A percentile compares a stretch with the other conserved stretches of the same genome.
phyloP scores from a whole-genome alignment of 2,329 filamentous ascomycete genomes.

The Mycosphaerelloides madeirae region DNA sequence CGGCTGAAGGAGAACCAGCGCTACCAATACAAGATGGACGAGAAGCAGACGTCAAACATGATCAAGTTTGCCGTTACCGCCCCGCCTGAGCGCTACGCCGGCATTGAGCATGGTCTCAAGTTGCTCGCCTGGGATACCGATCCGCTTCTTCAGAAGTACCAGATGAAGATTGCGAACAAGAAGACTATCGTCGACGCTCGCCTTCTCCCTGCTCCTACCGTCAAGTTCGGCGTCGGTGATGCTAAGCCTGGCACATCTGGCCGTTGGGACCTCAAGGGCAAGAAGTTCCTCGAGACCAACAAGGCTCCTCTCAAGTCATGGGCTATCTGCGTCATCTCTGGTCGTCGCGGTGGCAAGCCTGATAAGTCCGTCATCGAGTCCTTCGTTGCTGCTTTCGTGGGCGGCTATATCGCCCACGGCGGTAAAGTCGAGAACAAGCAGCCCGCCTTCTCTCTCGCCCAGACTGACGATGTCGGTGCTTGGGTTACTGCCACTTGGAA shows the following conservation, averaged over 20 bases:
- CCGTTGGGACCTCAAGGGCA: conserved; percentile 81
- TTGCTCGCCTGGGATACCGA: conserved; percentile 67
- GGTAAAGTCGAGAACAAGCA: conserved; percentile 48
- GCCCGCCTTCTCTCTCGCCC: conserved; percentile 41
- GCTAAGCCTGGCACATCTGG: conserved; percentile 62
- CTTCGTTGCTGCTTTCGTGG: conserved; percentile 58
- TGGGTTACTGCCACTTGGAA: conserved; percentile 47
- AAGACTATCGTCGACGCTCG: conserved; percentile 64
- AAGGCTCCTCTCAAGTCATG: conserved; percentile 57
- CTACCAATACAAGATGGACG: conserved; percentile 55
- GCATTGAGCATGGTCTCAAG: conserved; percentile 64
- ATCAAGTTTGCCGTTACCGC: conserved; percentile 87
- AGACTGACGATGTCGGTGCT: conserved; percentile 24
- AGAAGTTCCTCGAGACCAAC: conserved; percentile 69
- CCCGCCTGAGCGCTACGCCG: conserved; percentile 61
- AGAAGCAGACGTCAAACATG: conserved; percentile 71
- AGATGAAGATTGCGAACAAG: conserved; percentile 60
- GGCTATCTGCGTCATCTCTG: conserved; percentile 66
- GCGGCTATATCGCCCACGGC: conserved; percentile 58
- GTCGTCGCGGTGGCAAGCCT: conserved; percentile 45
- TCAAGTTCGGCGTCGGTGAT: conserved; percentile 57
- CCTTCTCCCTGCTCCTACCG: conserved; percentile 64
- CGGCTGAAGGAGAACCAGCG: conserved; percentile 52
- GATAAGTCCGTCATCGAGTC: conserved; percentile 43
- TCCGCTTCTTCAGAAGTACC: conserved; percentile 65